Conservation (phyloP, 169 alveolate species). For the Cryptosporidium sp. region DNA sequence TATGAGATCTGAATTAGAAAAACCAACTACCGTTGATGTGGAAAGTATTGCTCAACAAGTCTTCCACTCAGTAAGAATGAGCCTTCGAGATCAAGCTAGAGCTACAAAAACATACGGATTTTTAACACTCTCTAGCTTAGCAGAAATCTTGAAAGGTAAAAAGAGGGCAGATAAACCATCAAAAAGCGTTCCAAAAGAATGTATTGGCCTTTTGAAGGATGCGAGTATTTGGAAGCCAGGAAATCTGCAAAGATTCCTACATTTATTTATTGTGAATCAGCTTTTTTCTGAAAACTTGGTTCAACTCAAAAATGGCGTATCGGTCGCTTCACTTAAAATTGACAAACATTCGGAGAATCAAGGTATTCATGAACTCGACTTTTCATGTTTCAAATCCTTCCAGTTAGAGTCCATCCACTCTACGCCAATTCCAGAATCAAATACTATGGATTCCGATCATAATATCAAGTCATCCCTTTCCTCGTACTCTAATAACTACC, state of each 20-base stretch:
- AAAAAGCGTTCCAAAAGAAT: slow-evolving; percentile 22
- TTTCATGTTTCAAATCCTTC: slow-evolving; percentile 5
- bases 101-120: slow-evolving; percentile 35
- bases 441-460: no score
- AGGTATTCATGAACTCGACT: neutral
- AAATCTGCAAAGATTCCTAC: slow-evolving; percentile 36
- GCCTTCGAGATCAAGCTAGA: slow-evolving; percentile 6
- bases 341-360: neutral
- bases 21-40: slow-evolving; percentile 17
- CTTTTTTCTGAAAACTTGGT: slow-evolving; percentile 44
- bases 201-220: slow-evolving; percentile 31
- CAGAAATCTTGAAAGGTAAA: slow-evolving; percentile 46
- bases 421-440: neutral
- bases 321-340: slow-evolving; percentile 49
- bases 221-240: slow-evolving; percentile 32
- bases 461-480: neutral
- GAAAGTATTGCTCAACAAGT: slow-evolving; percentile 2
- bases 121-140: slow-evolving; percentile 32
- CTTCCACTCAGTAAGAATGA: neutral
- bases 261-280: slow-evolving; percentile 13
- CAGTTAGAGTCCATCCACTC: slow-evolving; percentile 1
- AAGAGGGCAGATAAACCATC: slow-evolving; percentile 5
- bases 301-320: slow-evolving; percentile 59
- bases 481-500: neutral
- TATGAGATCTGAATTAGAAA: slow-evolving; percentile 38